Percentiles rank a stretch among this genome's conserved stretches.
phyloP scores from a whole-genome alignment of 345 rosid genomes.

The Gossypium arboreum region DNA sequence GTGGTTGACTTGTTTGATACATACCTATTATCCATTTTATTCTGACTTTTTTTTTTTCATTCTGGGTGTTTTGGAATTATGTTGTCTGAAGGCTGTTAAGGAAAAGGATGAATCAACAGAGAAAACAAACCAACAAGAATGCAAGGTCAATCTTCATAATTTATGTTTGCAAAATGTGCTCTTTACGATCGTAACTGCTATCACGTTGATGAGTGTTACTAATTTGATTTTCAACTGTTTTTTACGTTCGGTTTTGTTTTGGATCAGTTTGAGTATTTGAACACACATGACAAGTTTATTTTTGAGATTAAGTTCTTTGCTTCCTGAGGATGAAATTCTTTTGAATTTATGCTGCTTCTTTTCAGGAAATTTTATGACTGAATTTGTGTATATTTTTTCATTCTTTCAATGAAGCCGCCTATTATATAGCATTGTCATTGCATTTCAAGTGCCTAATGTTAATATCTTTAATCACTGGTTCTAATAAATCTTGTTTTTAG shows the following conservation, averaged over 20 bases:
- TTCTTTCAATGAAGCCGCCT: neutral
- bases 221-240: neutral
- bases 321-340: neutral
- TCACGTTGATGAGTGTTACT: neutral
- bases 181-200: neutral
- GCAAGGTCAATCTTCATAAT: slow-evolving; percentile 58
- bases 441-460: neutral
- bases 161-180: neutral
- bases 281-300: neutral
- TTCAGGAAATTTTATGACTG: neutral
- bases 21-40: neutral
- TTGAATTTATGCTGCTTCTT: neutral
- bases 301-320: neutral
- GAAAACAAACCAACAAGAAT: slow-evolving; percentile 57
- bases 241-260: neutral
- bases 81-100: slow-evolving; percentile 45
- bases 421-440: neutral
- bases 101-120: slow-evolving; percentile 62
- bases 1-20: neutral
- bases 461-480: neutral
- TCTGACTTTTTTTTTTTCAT: neutral
- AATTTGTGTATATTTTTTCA: neutral
- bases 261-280: neutral
- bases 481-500: neutral
- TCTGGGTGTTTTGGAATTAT: slow-evolving; percentile 22